Base-by-base conservation (phyloP, 139 green algal genomes). In the Ostreobium quekettii region DNA sequence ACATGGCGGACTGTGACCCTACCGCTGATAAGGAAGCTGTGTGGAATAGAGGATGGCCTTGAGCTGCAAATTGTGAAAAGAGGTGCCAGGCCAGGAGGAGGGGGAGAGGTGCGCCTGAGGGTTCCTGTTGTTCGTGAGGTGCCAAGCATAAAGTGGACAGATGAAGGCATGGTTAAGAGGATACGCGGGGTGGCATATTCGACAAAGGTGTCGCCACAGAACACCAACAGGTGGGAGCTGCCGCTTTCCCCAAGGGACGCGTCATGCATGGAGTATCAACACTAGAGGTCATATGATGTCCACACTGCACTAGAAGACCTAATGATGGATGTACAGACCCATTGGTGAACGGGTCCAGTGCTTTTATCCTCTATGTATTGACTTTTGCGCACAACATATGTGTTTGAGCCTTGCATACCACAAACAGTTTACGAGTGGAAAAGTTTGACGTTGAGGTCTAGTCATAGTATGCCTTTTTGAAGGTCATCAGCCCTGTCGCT, bases 91-190 rank as follows among this genome's bases (percentile, higher is more conserved):
- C 93, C 93, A 1, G 29, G 75, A 1, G 93, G 92, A 7, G 92
- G 93, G 11, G 93, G 93, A 0, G 88, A 97, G 76, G 84, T 95
- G 33, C n/a, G 66, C 64, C 73, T 98, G 37, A 69, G 66, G 0
- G 72, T 90, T 57, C 88, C 90, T 0, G 53, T 83, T 2, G 57
- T 93, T 1, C 75, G 72, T 47, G 29, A 77, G 37, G 71, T 96
- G 67, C 85, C 86, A 7, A 63, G 30, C 39, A 49, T 48, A 8
- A 22, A n/a, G 15, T 48, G 30, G 73, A 56, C 61, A 35, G 85
- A 98, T 46, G 91, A 97, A 78, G 95, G 95, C 36, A 88, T 97
- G 82, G 91, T 99, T 36, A 95, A 93, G 80, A 77, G 93, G 3
- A 83, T 99, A 30, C 80, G 95, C 4, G 95, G 95, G 4, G 85